phyloP scores from a whole-genome alignment of 495 filamentous ascomycete species.

The Xylaria grammica region DNA sequence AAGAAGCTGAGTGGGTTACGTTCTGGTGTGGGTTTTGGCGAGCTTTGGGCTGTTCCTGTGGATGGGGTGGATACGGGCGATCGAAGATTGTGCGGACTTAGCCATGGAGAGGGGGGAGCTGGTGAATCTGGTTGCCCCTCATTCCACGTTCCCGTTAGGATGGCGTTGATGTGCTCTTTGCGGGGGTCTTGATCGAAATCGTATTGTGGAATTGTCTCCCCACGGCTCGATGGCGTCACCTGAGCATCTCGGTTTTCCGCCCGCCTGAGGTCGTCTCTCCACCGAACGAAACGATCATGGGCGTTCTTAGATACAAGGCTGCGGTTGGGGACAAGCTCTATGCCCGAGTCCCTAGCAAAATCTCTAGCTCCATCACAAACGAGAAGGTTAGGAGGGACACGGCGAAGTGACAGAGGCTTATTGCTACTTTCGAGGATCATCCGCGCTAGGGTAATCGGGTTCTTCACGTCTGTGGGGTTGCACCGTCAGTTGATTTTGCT shows the following conservation, averaged over 20 bases:
- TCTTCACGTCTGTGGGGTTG: conserved; percentile 72
- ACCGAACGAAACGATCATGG: conserved; percentile 72
- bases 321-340: conserved; percentile 73
- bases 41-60: neutral
- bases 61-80: conserved; percentile 3
- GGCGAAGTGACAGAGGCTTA: conserved; percentile 73
- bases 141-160: conserved; percentile 64
- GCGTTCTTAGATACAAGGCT: conserved; percentile 75
- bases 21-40: conserved; percentile 15
- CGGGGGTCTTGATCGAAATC: conserved; percentile 36
- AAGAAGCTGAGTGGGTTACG: conserved; percentile 23
- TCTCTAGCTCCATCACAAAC: conserved; percentile 81
- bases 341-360: conserved; percentile 79
- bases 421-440: conserved; percentile 77
- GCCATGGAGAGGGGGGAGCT: conserved; percentile 3
- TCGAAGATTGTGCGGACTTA: neutral
- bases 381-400: conserved; percentile 91
- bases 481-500: neutral
- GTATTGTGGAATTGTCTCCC: conserved; percentile 29
- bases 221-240: conserved; percentile 21
- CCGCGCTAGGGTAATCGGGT: conserved; percentile 87
- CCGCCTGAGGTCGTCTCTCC: conserved; percentile 73
- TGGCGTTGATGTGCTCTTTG: conserved; percentile 49
- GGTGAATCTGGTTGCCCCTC: conserved; percentile 64
- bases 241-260: conserved; percentile 45